phyloP scores from a whole-genome alignment of 2,329 filamentous ascomycete species.

The Sodiomyces alkalinus region DNA sequence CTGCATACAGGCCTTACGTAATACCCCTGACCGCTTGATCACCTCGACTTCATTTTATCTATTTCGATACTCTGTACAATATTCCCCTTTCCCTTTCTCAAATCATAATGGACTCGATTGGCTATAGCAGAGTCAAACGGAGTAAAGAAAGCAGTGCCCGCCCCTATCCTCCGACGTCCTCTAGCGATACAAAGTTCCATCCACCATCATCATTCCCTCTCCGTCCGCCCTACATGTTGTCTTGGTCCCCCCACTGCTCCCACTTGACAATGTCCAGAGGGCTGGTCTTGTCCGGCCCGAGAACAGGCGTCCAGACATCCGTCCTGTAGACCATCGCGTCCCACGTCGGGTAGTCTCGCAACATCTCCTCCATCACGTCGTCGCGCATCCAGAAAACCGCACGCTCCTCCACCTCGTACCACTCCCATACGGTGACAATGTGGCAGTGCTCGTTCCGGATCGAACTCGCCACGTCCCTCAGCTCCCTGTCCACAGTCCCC shows the following conservation, averaged over 20 bases:
- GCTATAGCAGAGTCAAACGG: background rate
- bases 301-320: background rate
- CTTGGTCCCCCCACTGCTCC: background rate
- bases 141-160: background rate
- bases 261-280: background rate
- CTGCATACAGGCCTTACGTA: no score
- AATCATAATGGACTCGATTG: background rate
- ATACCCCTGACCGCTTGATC: no score
- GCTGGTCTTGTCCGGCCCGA: background rate
- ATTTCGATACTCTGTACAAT: no score
- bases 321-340: background rate
- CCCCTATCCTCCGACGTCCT: background rate
- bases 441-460: background rate
- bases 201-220: background rate
- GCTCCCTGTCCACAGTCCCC: background rate
- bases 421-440: background rate
- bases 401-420: background rate
- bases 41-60: no score
- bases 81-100: no score
- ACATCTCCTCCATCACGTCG: background rate
- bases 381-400: background rate
- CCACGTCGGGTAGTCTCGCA: background rate
- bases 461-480: background rate
- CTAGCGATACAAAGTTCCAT: background rate
- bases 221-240: background rate